These are phyloP conservation scores for Aureobasidium vineae DNA, from an alignment of 2,329 filamentous ascomycete genomes.

Conservation along the genomic window DNA sequence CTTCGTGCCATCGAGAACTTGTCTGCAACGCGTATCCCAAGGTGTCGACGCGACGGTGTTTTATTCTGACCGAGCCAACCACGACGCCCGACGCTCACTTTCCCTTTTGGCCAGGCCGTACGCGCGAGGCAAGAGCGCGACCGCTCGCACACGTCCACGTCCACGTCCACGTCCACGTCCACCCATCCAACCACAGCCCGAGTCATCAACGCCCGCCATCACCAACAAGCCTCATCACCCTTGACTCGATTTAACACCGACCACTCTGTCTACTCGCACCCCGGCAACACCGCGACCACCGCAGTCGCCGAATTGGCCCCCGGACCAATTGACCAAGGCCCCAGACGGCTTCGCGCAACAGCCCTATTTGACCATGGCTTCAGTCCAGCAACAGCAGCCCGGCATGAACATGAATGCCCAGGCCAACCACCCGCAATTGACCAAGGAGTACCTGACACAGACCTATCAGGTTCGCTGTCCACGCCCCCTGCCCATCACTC, in stretches of 20 bases:
- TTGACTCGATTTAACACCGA: conserved; percentile 4
- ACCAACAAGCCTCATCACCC: conserved; percentile 7
- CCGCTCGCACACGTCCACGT: conserved; percentile 4
- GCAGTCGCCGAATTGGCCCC: conserved; percentile 13
- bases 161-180: no score
- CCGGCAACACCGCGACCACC: not conserved
- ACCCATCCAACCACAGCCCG: conserved; percentile 17
- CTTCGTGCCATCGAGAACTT: conserved; percentile 12
- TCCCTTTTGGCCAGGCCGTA: conserved; percentile 5
- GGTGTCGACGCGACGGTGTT: conserved; percentile 15
- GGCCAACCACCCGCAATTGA: conserved; percentile 12
- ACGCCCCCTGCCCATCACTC: not conserved
- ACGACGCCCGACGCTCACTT: conserved; percentile 20
- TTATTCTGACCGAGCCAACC: not conserved
- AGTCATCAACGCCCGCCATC: conserved; percentile 20
- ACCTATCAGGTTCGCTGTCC: conserved; percentile 12
- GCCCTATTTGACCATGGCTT: conserved; percentile 6
- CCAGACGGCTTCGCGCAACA: conserved; percentile 2
- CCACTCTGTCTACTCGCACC: not conserved
- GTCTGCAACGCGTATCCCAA: conserved; percentile 20
- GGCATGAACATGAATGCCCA: conserved; percentile 15
- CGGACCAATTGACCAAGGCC: not conserved
- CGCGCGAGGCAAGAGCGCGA: conserved; percentile 21
- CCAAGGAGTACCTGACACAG: conserved; percentile 20
- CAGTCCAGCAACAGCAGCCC: conserved; percentile 23